Conservation (phyloP, 495 filamentous ascomycete species). For the Penicillium pulvis region DNA sequence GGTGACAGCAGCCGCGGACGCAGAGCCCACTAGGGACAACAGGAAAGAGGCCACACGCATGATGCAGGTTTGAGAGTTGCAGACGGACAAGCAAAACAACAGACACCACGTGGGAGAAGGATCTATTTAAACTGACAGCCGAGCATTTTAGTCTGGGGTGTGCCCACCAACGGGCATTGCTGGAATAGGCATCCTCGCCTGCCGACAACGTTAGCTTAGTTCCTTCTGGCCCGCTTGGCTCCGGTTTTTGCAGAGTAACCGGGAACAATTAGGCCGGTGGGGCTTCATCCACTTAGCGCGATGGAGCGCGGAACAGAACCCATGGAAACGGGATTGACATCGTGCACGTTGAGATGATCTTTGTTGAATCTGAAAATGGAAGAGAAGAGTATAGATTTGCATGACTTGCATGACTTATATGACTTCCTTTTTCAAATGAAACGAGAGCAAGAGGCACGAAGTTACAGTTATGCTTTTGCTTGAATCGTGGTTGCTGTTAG, state of each 20-base stretch:
- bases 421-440: background rate
- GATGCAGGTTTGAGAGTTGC: background rate
- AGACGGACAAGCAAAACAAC: constrained; percentile 2
- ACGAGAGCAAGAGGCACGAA: background rate
- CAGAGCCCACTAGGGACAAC: constrained; percentile 23
- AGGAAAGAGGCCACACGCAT: constrained; percentile 28
- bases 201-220: background rate
- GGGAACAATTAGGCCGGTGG: constrained; percentile 10
- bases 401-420: background rate
- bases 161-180: constrained; percentile 4
- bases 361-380: background rate
- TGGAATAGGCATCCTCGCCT: constrained; percentile 12
- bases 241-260: constrained; percentile 7
- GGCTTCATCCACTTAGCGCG: constrained; percentile 18
- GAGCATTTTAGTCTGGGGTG: background rate
- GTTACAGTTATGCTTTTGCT: background rate
- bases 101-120: background rate
- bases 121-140: background rate
- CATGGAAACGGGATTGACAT: constrained; percentile 12
- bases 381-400: background rate
- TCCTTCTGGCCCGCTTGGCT: constrained; percentile 7
- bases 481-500: background rate
- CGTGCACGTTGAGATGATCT: background rate
- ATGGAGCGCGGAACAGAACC: constrained; percentile 5
- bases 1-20: constrained; percentile 5